Base-by-base conservation (phyloP, 495 filamentous ascomycete species). In the Tirmania nivea region DNA sequence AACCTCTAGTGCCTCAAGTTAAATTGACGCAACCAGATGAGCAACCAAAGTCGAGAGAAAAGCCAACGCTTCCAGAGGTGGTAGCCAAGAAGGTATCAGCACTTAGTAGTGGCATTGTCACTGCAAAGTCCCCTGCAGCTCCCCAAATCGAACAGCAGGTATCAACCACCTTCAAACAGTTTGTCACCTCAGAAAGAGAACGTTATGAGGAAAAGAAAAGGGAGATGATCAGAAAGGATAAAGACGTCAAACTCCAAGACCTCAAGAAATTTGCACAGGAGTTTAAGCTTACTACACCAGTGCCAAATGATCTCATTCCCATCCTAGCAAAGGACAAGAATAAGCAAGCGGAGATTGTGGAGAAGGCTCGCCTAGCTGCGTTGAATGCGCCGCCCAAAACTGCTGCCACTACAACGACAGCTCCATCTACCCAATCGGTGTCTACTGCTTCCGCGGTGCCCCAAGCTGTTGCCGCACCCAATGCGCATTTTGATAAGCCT, bases 281-380 rank as follows among this genome's bases (percentile, higher is more conserved):
- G 66, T 99, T 99, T 72, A 95, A 94, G 67, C 75, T 99, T 1
- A 75, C 79, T 10, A 94, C 86, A 1, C 86, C 86, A 10, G 86
- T 99, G 9, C 90, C 90, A 8, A 78, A 77, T 56, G 90, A 99
- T 67, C 68, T 99, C 49, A 84, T 99, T 20, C 79, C 84, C 2
- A 99, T 99, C 57, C 79, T 99, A 47, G 88, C 90, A 19, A 99
- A 96, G 64, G 90, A 99, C 64, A 84, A 83, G 19, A 71, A 69
- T 48, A 96, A 95, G 69, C 90, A 99, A 68, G 77, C 85, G 57
- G 76, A 83, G 64, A 96, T 99, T 57, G 79, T 94, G 56, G 80
- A 86, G 63, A 89, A 86, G 61, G 85, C 84, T 3, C 39, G 39
- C 12, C 39, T 45, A 19, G 39, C 39, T 45, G 12, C 39, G 2